Base-by-base conservation (phyloP, 176 grass and related monocot species). In the Triticum aestivum region DNA sequence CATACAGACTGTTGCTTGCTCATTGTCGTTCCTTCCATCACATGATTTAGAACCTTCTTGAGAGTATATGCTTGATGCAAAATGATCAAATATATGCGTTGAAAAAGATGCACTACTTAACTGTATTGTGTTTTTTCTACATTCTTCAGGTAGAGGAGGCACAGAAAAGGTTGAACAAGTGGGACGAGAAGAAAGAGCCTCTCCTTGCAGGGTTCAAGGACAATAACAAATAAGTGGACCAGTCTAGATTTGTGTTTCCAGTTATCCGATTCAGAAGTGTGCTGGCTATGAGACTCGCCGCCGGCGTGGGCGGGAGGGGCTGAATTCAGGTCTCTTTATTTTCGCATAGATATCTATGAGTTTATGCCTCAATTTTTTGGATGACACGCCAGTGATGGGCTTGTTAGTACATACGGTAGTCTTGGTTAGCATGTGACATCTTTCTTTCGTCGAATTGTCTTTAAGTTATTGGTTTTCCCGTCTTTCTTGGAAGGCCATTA, bases 141-240 rank as follows among this genome's bases (percentile, higher is more conserved):
- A 79, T 61, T 13, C 45, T 89, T 81, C 61, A 97, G 95, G 95
- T 97, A 8, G 89, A 91, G 20, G 84, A 93, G 73, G 90, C 95
- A 33, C 91, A 83, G 63, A 97, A 93, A 67, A 89, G 95, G 79
- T 65, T 97, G 68, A 88, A 93, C 71, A 94, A 81, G 30, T 97
- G 95, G 95, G 92, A 91, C 47, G 89, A 87, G 66, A 89, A 86
- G 76, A 89, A 83, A 81, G 68, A 94, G 64, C 95, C 95, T 18
- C 93, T 95, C 72, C 86, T 95, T 9, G 67, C 79, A 6, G 74
- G 54, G 23, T 0, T 64, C 11, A 64, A 17, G 51, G 70, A 72
- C 12, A 65, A 38, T 33, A 80, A 56, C n/a, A 66, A 65, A 10
- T 85, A 80, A 89, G 15, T 37, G 26, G 38, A 44, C 45, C 2